Evolutionary conservation across 1,284 basidiomycete species (phyloP), one percentile per base, ranked within the genome.

Genomic region (Trichosporon coremiiforme): DNA sequence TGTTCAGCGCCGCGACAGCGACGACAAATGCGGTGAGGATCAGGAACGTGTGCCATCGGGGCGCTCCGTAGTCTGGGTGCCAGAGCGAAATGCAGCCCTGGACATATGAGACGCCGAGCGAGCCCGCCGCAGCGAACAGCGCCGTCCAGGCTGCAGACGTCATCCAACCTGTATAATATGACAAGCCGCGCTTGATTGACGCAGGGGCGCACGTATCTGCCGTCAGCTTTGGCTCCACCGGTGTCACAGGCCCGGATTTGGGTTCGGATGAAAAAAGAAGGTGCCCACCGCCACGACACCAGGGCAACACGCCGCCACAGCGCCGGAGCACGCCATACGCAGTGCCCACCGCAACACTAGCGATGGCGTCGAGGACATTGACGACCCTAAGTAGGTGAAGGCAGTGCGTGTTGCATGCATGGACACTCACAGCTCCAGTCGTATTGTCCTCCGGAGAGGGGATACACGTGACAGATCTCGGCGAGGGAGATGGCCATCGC

Each of bases 121-220:
- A 77, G 7, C 73, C 71, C 5, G 66, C 79, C 2, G 78, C 78
- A 6, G 82, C 83, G 6, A 78, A 78, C 4, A 85, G 72, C 6
- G 82, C 78, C 41, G 82, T 76, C 83, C 83, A 85, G 1, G 83
- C 83, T 0, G 82, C 71, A 4, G 25, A 33, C 0, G 68, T 65
- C 57, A 73, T 68, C 71, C 71, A 73, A 3, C 71, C 71, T 0
- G 57, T 53, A 64, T 67, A 67, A 63, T 65, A 73, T 29, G 70
- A 65, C 8, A 73, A 31, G 15, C 66, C 66, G 25, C 33, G 29
- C 29, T 66, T 66, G 20, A 64, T n/a, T 13, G 15, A 25, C 6
- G 31, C 22, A 1, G 70, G 68, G 12, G 70, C 57, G n/a, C 57
- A 62, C 31, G 57, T 62, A 62, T 62, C 57, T 62, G 31, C 15